Base-by-base conservation (phyloP, 2,329 filamentous ascomycete genomes). In the Penicillium sp. region DNA sequence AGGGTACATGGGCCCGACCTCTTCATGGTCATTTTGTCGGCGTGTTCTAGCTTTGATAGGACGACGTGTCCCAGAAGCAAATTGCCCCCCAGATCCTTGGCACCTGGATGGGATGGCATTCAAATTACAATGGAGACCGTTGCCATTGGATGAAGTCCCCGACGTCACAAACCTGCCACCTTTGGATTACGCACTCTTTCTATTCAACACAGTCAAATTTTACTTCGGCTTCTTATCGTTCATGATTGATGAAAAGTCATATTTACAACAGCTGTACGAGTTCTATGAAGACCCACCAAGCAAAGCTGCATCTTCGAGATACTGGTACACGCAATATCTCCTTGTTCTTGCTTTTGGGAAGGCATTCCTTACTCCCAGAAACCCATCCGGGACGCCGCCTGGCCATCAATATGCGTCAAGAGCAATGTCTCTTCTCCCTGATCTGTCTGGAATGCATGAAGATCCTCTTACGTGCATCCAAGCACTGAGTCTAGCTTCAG, bases 151-250 rank as follows among this genome's bases (percentile, higher is more conserved):
- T 18, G 59, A 62, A 61, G 54, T 46, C 30, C 65, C 68, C 9
- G 70, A 71, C 44, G 61, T 64, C 7, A 63, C 69, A 12, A 65
- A 71, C n/a, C 64, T 83, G 13, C 81, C 81, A 0, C 79, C 76
- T 1, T 68, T 78, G 0, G 80, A 84, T 58, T 75, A 79, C 57
- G 78, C 78, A 4, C 66, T 80, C 3, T 83, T 79, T 48, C 63
- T 84, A 3, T 78, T 83, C 66, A 82, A 81, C 52, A 76, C 79
- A 0, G 80, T 83, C 51, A 82, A 83, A 48, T 84, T 83, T 36
- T 79, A 82, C 52, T 81, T 79, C 48, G 75, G 77, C 3, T 80
- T 81, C 24, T 61, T 83, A 2, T 80, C 81, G 20, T 80, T 82
- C 42, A 65, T 84, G 2, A 81, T 83, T 36, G 80, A 84, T 20